Evolutionary conservation across 768 basidiomycete species (phyloP).

Genomic region (Rossbeevera mucosa): DNA sequence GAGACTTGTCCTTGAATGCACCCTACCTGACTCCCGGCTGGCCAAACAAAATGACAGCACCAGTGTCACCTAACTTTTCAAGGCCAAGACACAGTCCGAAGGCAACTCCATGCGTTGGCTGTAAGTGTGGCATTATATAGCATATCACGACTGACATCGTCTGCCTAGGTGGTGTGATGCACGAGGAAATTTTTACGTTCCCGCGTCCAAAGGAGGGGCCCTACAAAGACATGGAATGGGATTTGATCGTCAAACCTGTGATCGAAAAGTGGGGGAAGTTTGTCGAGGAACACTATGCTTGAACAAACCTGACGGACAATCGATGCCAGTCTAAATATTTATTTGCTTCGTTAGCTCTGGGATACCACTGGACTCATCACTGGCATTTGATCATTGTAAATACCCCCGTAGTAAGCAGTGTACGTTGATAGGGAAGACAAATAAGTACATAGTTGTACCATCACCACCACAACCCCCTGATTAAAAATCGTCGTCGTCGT

Average conservation of each 20-base stretch:
- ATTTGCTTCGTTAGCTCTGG: background rate
- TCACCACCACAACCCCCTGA: background rate
- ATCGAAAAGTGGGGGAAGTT: slow-evolving; percentile 77
- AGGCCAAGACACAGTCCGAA: background rate
- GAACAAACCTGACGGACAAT: slow-evolving; percentile 13
- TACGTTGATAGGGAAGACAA: background rate
- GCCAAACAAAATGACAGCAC: slow-evolving; percentile 32
- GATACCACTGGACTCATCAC: background rate
- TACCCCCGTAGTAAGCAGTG: background rate
- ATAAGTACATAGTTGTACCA: background rate
- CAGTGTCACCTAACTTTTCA: background rate
- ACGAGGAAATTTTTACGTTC: slow-evolving; percentile 81
- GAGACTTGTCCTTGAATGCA: slow-evolving; percentile 55
- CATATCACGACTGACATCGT: slow-evolving; percentile 5
- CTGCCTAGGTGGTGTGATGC: slow-evolving; percentile 47
- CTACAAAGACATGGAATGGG: slow-evolving; percentile 69
- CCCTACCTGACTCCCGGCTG: slow-evolving; percentile 58
- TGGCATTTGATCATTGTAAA: no score
- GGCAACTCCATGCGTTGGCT: slow-evolving; percentile 38
- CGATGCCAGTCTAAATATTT: background rate
- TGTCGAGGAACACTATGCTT: slow-evolving; percentile 34
- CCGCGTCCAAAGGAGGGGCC: slow-evolving; percentile 46
- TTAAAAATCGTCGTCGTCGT: slow-evolving; percentile 61
- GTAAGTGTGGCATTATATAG: slow-evolving; percentile 30
- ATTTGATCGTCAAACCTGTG: slow-evolving; percentile 65